These are phyloP conservation scores for Sporothrix luriei DNA, from an alignment of 2,329 filamentous ascomycete genomes.

Conservation along the genomic window DNA sequence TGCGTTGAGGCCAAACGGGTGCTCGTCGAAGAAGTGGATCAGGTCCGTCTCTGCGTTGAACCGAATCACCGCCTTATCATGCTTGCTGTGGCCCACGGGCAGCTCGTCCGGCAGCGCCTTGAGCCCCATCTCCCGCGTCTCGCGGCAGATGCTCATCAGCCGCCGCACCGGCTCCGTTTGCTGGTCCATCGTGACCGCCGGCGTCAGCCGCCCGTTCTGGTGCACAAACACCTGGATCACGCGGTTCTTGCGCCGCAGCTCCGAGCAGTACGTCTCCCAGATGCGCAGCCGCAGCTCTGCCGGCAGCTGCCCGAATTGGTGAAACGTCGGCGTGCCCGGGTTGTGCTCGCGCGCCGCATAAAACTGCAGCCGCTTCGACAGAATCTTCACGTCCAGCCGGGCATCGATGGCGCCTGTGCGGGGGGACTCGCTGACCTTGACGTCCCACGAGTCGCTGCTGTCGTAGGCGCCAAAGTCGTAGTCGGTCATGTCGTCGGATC, in stretches of 20 bases:
- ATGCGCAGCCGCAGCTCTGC: conserved; percentile 34
- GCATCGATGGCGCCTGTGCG: background rate
- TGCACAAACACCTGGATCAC: conserved; percentile 27
- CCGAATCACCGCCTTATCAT: conserved; percentile 26
- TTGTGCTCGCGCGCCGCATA: background rate
- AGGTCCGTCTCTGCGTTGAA: conserved; percentile 34
- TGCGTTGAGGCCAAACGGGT: background rate
- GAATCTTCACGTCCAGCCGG: background rate
- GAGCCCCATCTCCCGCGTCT: conserved; percentile 33
- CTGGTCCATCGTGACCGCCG: background rate
- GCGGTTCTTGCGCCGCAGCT: conserved; percentile 11
- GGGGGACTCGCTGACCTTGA: background rate
- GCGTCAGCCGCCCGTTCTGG: background rate
- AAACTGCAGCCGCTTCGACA: background rate
- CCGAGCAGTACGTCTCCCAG: conserved; percentile 34
- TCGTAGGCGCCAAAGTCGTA: conserved; percentile 4
- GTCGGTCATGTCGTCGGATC: background rate
- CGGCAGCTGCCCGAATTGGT: conserved; percentile 33
- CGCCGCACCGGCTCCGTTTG: conserved; percentile 20
- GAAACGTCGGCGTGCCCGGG: conserved; percentile 17
- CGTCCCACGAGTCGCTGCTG: conserved; percentile 24
- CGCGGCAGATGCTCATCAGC: conserved; percentile 32
- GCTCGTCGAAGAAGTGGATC: conserved; percentile 30
- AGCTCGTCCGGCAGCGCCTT: conserved; percentile 34
- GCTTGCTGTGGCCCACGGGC: background rate